Evolutionary conservation across 306 rosid species (phyloP).

Genomic region (Erythrophleum fordii): DNA sequence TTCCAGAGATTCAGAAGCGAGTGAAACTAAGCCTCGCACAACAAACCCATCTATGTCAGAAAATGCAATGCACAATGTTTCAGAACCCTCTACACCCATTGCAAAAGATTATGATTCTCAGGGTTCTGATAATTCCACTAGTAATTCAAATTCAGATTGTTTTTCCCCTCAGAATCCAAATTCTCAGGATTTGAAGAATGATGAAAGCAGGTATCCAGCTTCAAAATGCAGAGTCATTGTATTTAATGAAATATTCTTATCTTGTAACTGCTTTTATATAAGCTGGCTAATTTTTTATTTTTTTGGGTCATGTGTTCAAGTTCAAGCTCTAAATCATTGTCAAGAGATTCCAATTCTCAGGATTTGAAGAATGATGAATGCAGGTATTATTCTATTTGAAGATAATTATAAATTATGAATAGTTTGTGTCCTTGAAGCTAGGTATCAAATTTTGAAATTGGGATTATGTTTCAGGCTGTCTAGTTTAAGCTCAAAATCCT

Average conservation of each 20-base stretch:
- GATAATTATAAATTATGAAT: not conserved
- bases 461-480: slow-evolving; percentile 47
- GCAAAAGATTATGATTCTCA: slow-evolving; percentile 48
- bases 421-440: not conserved
- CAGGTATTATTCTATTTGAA: slow-evolving; percentile 36
- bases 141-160: slow-evolving; percentile 30
- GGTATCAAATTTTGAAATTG: slow-evolving; percentile 15
- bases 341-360: slow-evolving; percentile 21
- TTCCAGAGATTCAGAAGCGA: slow-evolving; percentile 51
- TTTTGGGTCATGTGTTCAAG: not conserved
- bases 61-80: slow-evolving; percentile 36
- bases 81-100: slow-evolving; percentile 35
- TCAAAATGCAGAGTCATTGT: slow-evolving; percentile 21
- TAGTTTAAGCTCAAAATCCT: slow-evolving; percentile 47
- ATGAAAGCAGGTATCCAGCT: slow-evolving; percentile 52
- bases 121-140: slow-evolving; percentile 32
- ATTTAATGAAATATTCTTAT: not conserved
- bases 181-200: slow-evolving; percentile 47
- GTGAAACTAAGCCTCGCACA: slow-evolving; percentile 37
- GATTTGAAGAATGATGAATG: slow-evolving; percentile 34
- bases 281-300: not conserved
- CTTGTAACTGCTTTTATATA: not conserved
- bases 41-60: slow-evolving; percentile 33
- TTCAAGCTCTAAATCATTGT: not conserved
- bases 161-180: slow-evolving; percentile 38